Evolutionary conservation across 257 asterid species (phyloP).

Genomic region (Gentiana dahurica): DNA sequence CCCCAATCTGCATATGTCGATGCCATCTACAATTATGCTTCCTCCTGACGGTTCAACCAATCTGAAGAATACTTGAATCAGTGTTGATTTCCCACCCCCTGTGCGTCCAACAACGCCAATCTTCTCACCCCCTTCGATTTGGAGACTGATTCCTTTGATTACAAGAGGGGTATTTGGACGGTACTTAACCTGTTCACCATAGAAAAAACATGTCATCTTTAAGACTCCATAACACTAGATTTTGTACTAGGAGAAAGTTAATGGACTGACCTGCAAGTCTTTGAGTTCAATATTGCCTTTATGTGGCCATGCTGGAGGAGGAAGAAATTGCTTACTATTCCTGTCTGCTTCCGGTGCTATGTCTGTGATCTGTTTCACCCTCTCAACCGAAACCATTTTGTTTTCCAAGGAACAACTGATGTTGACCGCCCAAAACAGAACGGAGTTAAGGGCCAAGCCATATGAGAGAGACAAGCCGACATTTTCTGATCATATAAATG

Average conservation of each 20-base stretch:
- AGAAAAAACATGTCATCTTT: background rate
- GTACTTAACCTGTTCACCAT: conserved; percentile 57
- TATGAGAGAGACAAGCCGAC: conserved; percentile 86
- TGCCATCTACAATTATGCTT: conserved; percentile 56
- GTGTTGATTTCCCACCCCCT: conserved; percentile 94
- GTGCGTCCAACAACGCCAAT: conserved; percentile 96
- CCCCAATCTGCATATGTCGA: conserved; percentile 63
- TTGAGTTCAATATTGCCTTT: conserved; percentile 58
- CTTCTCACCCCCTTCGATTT: conserved; percentile 83
- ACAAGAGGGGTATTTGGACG: conserved; percentile 87
- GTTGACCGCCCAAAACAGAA: conserved; percentile 55
- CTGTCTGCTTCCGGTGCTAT: conserved; percentile 88
- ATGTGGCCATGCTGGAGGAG: conserved; percentile 74
- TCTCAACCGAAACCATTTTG: conserved; percentile 94
- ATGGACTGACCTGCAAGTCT: conserved; percentile 42
- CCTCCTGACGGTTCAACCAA: conserved; percentile 94
- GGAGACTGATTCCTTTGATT: conserved; percentile 66
- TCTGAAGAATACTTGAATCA: conserved; percentile 86
- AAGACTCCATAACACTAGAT: too few species aligned
- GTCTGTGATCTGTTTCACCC: conserved; percentile 74
- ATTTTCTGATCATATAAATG: conserved; percentile 45
- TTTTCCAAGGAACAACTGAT: conserved; percentile 80
- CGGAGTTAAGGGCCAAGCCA: conserved; percentile 73
- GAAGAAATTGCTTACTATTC: conserved; percentile 46
- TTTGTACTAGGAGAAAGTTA: background rate